Conservation (phyloP, 2,329 filamentous ascomycete genomes). For the Penicillium sp. region DNA sequence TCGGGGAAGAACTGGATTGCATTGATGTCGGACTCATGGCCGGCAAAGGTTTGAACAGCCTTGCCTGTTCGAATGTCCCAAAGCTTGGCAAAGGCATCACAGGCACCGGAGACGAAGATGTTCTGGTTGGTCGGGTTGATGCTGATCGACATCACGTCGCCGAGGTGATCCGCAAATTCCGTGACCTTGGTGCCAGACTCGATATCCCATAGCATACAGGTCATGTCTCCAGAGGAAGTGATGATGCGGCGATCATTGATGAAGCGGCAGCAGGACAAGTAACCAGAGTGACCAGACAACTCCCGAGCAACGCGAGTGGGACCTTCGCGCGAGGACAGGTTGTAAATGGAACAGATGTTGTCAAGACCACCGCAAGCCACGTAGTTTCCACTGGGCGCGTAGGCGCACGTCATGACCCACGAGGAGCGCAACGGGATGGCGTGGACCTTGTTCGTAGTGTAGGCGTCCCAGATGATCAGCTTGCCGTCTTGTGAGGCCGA, state of each 20-base stretch:
- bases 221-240: constrained; percentile 98
- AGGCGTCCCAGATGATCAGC: constrained; percentile 99
- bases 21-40: constrained; percentile 98
- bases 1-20: constrained; percentile 99
- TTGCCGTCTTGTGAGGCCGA: constrained; percentile 98
- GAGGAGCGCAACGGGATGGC: constrained; percentile 95
- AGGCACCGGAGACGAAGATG: constrained; percentile 98
- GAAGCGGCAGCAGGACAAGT: constrained; percentile 96
- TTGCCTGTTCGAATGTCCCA: constrained; percentile 99
- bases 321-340: constrained; percentile 93
- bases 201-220: constrained; percentile 99
- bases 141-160: constrained; percentile 99
- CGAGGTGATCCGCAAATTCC: constrained; percentile 95
- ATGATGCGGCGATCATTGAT: constrained; percentile 98
- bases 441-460: constrained; percentile 99
- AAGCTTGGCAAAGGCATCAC: constrained; percentile 95
- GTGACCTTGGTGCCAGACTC: constrained; percentile 96
- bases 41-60: constrained; percentile 96
- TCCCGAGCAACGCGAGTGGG: constrained; percentile 93
- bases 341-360: constrained; percentile 99
- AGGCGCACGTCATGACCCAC: constrained; percentile 99
- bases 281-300: constrained; percentile 92
- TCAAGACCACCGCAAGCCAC: constrained; percentile 97
- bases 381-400: constrained; percentile 95
- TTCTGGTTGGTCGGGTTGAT: constrained; percentile 99